phyloP scores from a whole-genome alignment of 371 early-diverging fungal genomes.

The Apophysomyces elegans region DNA sequence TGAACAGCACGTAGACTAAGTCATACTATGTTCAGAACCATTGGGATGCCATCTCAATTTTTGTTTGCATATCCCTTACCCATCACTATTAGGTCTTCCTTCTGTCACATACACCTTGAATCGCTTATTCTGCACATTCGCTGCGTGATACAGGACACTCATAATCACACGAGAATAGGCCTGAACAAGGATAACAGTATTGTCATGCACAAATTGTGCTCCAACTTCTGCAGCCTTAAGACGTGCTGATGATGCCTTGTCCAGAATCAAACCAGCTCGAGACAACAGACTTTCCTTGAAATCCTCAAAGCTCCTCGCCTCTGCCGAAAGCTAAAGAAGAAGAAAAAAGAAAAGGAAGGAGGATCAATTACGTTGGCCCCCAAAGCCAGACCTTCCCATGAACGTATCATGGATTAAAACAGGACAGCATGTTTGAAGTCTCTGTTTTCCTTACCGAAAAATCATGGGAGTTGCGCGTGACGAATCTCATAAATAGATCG shows the following conservation, averaged over 20 bases:
- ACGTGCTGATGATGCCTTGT: constrained; percentile 72
- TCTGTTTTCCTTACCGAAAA: constrained; percentile 51
- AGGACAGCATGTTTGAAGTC: not conserved
- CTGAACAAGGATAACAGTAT: constrained; percentile 88
- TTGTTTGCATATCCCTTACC: constrained; percentile 51
- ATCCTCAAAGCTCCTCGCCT: constrained; percentile 65
- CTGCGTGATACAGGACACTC: constrained; percentile 78
- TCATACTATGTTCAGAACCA: not conserved
- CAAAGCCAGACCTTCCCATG: too few relatives aligned
- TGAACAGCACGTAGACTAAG: constrained; percentile 74
- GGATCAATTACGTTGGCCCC: too few relatives aligned
- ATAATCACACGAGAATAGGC: constrained; percentile 96
- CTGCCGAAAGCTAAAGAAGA: constrained; percentile 32
- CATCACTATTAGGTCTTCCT: constrained; percentile 79
- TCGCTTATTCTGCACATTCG: constrained; percentile 72
- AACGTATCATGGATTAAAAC: not conserved
- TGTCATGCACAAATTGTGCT: constrained; percentile 89
- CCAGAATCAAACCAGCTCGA: constrained; percentile 73
- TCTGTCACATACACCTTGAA: constrained; percentile 91
- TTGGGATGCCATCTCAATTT: not conserved
- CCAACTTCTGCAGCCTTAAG: constrained; percentile 83
- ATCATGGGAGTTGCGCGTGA: constrained; percentile 72
- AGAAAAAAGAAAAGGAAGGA: not conserved
- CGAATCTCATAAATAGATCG: constrained; percentile 85
- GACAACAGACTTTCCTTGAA: constrained; percentile 78